Base-by-base conservation (phyloP, 2,329 filamentous ascomycete species). In the Bipolaris zeicola region DNA sequence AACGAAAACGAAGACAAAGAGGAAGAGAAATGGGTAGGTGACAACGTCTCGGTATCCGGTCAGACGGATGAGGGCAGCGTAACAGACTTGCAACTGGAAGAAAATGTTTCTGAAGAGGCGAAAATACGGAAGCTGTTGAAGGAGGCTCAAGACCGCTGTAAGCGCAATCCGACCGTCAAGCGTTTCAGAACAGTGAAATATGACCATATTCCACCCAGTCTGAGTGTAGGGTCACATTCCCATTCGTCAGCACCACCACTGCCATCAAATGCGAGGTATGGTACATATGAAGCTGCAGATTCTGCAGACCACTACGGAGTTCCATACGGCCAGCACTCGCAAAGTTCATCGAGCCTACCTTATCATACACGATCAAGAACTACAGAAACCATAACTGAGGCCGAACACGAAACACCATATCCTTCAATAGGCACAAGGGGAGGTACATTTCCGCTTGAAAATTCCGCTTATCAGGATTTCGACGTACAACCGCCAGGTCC, bases 61-160 rank as follows among this genome's bases (percentile, higher is more conserved):
- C 52, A 56, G 3, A 63, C 57, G 0, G 61, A 60, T 5, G 59
- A 62, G 20, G 61, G 60, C 13, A 69, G 66, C 42, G 64, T 69
- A 1, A 62, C 58, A 7, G 60, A 65, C 13, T 47, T 66, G 2
- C 49, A 61, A 50, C 47, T 60, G n/a, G 62, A 61, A 33, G 62
- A 66, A 24, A 60, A 63, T 36, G 16, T 57, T 3, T 43, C 55
- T 0, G 64, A 66, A 20, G 60, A 61, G 28, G 39, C 20, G n/a
- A 69, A 68, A 48, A 68, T 69, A 18, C 50, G 58, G 20, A 68
- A 67, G 22, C 31, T 68, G 6, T 52, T 69, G 26, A 60, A 64
- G 10, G 62, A 68, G 28, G 64, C 60, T 14, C 59, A 64, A 52
- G 58, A 54, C 0, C 57, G 64, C 33, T 61, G 64, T 37, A 68